Base-by-base conservation (phyloP, 1,284 basidiomycete species). In the Heterobasidion parviporum region DNA sequence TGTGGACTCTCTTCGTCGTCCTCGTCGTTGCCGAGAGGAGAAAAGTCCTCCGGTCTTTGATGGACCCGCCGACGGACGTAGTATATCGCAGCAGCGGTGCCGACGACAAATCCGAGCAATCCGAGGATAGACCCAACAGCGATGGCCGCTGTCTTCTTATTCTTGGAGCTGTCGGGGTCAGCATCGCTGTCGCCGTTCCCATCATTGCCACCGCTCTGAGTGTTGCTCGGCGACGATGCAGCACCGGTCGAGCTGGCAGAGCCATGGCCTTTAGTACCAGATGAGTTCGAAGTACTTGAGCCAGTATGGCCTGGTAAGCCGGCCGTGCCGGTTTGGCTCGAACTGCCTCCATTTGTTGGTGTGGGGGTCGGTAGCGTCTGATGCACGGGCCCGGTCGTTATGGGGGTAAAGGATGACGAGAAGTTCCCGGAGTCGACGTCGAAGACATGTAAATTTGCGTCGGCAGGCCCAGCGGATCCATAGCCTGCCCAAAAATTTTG, bases 81-180 rank as follows among this genome's bases (percentile, higher is more conserved):
- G 64, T 76, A 83, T 2, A 72, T 66, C 0, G 68, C 70, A 4
- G 66, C 72, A 1, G 74, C 56, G 10, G 65, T 73, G 8, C 73
- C 68, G 8, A 71, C 72, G 33, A 83, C 55, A 8, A 86, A 68
- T 9, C 71, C 81, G 15, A 87, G 65, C 6, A 79, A 63, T 34
- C 80, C 83, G 50, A 89, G 72, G 2, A 77, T 68, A 9, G 78
- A 74, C 9, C 83, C 82, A 16, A 89, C 67, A 8, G 76, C 79
- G 58, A 88, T 81, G 8, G 74, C 76, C 0, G 73, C 72, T 8
- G 68, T 60, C 49, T 67, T 58, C 26, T 60, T 67, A 32, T 62
- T 70, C 12, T 61, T 56, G 14, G 46, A 48, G 14, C 32, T 62
- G n/a, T 58, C 56, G 34, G 57, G 52, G 47, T 57, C 60, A 18